Base-by-base conservation (phyloP, 305 asterid genomes). In the Fraxinus baroniana region DNA sequence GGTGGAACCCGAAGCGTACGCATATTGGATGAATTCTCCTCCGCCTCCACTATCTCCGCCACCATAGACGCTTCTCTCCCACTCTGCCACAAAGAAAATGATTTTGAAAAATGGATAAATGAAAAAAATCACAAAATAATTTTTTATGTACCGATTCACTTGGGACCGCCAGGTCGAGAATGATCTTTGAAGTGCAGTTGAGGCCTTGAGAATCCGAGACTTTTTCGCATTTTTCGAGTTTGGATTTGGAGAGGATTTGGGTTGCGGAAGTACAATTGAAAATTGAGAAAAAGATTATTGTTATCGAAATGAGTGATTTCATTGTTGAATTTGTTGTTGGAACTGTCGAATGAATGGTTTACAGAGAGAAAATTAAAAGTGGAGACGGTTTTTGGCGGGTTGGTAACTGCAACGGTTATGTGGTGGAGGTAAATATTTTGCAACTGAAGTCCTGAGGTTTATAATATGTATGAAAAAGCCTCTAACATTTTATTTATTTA, bases 31-130 rank as follows among this genome's bases (percentile, higher is more conserved):
- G 95, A 89, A 81, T 96, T 93, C 85, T 94, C 98, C 88, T 94
- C 99, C 80, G 95, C 97, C 87, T 94, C 99, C 37, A 92, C 99
- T 71, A 96, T 86, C 91, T 96, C 97, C 39, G 98, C 98, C 93
- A 92, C 97, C 86, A 96, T 78, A 0, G 98, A 93, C 80, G 97
- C 95, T 86, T 95, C 98, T 36, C 94, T 82, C 70, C 97, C 98
- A 83, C 94, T 91, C 98, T 94, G 82, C 83, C 3, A 12, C 49
- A 66, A 22, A 76, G 7, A 66, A 18, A 71, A 36, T 36, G 22
- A 68, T 78, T 70, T 7, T 18, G 37, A 78, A 39, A 49, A n/a
- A 41, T 30, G 76, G 75, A 13, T 5, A 76, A 36, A 24, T 26
- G 18, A 66, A 0, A 66, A 64, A 62, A 20, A 8, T 10, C 18